phyloP scores from a whole-genome alignment of 116 monocot genomes.

The Posidonia oceanica region DNA sequence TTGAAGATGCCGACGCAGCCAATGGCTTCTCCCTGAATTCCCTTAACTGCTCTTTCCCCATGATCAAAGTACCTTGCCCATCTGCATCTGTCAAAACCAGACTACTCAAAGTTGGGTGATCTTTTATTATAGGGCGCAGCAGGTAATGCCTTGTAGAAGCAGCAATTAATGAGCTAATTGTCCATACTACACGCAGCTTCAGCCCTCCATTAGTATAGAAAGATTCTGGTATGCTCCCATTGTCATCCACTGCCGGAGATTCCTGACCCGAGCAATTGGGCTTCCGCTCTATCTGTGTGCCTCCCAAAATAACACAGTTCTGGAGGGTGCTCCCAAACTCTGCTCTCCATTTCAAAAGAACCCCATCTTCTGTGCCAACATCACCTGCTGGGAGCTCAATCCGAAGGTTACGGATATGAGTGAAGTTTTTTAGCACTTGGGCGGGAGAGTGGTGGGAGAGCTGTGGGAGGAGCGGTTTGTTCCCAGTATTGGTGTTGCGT shows the following conservation, averaged over 20 bases:
- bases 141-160: conserved; percentile 81
- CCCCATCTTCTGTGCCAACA: conserved; percentile 80
- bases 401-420: conserved; percentile 47
- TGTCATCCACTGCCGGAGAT: conserved; percentile 29
- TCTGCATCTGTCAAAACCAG: conserved; percentile 69
- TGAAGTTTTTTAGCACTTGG: conserved; percentile 79
- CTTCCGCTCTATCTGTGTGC: conserved; percentile 45
- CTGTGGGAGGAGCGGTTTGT: conserved; percentile 46
- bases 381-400: conserved; percentile 84
- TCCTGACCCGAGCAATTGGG: conserved; percentile 18
- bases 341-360: conserved; percentile 81
- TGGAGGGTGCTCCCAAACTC: conserved; percentile 88
- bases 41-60: conserved; percentile 69
- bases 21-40: conserved; percentile 83
- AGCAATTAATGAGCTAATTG: conserved; percentile 86
- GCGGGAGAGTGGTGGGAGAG: conserved; percentile 66
- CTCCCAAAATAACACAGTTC: conserved; percentile 85
- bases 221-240: conserved; percentile 80
- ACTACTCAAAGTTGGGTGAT: conserved; percentile 57
- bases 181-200: conserved; percentile 84
- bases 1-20: conserved; percentile 60
- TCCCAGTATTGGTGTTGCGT: conserved; percentile 22
- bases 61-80: conserved; percentile 66
- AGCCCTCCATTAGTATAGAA: conserved; percentile 91
- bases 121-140: conserved; percentile 58